A percentile compares a stretch with the other conserved stretches of the same genome.
These are phyloP conservation scores for Clausena lansium DNA, from an alignment of 345 rosid species.

Conservation along the genomic window DNA sequence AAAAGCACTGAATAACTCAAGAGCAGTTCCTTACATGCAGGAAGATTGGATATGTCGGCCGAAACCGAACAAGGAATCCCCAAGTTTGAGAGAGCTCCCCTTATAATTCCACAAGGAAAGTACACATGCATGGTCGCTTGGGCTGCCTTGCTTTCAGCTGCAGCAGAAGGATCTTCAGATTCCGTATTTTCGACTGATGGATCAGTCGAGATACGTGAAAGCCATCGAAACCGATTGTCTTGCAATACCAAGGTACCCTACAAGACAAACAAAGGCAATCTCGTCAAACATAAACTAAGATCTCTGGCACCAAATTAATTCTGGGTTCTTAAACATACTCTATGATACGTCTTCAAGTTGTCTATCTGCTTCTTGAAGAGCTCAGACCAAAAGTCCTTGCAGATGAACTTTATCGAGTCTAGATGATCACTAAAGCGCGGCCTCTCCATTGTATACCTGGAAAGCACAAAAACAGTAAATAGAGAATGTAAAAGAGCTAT, in stretches of 20 bases:
- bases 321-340: constrained; percentile 34
- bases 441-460: constrained; percentile 91
- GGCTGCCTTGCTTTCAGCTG: constrained; percentile 61
- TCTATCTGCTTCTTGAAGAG: constrained; percentile 97
- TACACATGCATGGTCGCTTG: constrained; percentile 82
- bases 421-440: constrained; percentile 88
- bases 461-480: background rate
- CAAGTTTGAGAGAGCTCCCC: constrained; percentile 95
- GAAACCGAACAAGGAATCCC: constrained; percentile 97
- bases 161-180: constrained; percentile 50
- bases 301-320: background rate
- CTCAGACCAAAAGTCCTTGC: constrained; percentile 99
- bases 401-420: constrained; percentile 96
- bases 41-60: constrained; percentile 92
- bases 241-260: constrained; percentile 99
- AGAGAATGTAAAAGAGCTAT: background rate
- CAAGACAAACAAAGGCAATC: constrained; percentile 16
- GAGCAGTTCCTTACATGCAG: constrained; percentile 66
- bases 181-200: constrained; percentile 46
- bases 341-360: constrained; percentile 92
- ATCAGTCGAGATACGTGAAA: constrained; percentile 67
- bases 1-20: background rate
- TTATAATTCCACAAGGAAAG: constrained; percentile 94
- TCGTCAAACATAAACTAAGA: background rate
- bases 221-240: constrained; percentile 91